Evolutionary conservation across 148 eudicot genomes (phyloP).

Genomic region (Talinum fruticosum): DNA sequence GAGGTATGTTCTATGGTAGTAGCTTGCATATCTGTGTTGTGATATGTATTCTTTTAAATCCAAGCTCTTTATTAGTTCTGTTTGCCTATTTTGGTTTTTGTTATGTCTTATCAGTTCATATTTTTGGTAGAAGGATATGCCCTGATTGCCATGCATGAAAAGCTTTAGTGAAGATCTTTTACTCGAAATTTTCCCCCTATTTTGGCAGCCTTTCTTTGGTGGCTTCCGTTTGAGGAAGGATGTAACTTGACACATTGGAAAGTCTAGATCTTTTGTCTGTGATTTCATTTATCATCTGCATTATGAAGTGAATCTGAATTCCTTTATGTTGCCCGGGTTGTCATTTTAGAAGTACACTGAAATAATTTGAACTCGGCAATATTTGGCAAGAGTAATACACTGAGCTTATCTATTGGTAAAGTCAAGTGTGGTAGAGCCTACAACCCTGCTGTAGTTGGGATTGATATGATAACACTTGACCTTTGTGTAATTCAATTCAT

Average conservation of each 20-base stretch:
- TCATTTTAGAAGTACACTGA: not conserved
- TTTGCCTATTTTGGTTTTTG: not conserved
- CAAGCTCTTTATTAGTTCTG: not conserved
- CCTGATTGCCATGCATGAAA: not conserved
- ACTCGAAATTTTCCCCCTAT: not conserved
- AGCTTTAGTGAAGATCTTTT: not conserved
- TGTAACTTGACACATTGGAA: no score
- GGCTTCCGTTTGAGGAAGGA: no score
- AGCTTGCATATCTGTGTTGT: not conserved
- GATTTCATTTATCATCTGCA: not conserved
- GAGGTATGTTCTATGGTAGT: constrained; percentile 36
- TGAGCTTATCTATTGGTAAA: not conserved
- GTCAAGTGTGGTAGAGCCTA: not conserved
- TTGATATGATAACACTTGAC: not conserved
- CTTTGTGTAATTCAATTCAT: not conserved
- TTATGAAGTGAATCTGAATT: constrained; percentile 3
- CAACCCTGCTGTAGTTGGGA: not conserved
- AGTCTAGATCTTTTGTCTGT: not conserved
- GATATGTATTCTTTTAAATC: not conserved
- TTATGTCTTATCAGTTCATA: not conserved
- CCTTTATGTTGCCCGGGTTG: not conserved
- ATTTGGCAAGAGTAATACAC: not conserved
- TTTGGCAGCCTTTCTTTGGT: no score
- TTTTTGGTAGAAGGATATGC: not conserved
- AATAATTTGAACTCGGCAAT: not conserved